Base-by-base conservation (phyloP, 2,329 filamentous ascomycete species). In the Aciculosporium take region DNA sequence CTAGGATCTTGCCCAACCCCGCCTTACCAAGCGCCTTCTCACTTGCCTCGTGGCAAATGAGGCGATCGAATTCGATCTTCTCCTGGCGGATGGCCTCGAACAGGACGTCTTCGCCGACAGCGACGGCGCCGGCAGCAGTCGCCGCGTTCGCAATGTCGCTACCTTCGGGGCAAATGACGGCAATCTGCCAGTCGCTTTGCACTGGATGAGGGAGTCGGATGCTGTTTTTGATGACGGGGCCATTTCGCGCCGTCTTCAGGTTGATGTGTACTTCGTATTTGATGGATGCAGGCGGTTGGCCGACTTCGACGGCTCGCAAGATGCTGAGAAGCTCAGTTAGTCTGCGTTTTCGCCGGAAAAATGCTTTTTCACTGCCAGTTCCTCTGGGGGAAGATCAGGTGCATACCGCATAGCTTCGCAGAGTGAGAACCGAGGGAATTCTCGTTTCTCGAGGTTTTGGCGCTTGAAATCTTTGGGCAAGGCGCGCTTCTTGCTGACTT, bases 241-340 rank as follows among this genome's bases (percentile, higher is more conserved):
- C 87, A 61, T 87, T 88, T 60, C 88, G 89, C 51, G 77, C 71
- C 2, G 89, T 87, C 55, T 81, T 81, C 48, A 98, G 67, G 55
- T 82, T 87, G 52, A 98, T 67, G 53, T 84, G 74, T 39, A 96
- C 54, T 60, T 96, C 91, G 67, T 98, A 98, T 61, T 95, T 96
- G 51, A 79, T 69, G 9, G 70, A 68, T 3, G 72, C 70, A 3
- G 84, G 81, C 37, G 80, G 74, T 40, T 76, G 76, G 55, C 91
- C 89, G 52, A 95, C 88, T 73, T 98, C 91, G 55, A 82, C 79
- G 37, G 91, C 89, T 54, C 86, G 84, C 49, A 98, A 76, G 59
- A 94, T 91, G 58, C 87, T 94, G n/a, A 41, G 9, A 23, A 15
- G 35, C 23, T 27, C 21, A 30, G 25, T 45, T 20, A 47, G 38